Conservation (phyloP, 345 rosid genomes). For the Brassica carinata region DNA sequence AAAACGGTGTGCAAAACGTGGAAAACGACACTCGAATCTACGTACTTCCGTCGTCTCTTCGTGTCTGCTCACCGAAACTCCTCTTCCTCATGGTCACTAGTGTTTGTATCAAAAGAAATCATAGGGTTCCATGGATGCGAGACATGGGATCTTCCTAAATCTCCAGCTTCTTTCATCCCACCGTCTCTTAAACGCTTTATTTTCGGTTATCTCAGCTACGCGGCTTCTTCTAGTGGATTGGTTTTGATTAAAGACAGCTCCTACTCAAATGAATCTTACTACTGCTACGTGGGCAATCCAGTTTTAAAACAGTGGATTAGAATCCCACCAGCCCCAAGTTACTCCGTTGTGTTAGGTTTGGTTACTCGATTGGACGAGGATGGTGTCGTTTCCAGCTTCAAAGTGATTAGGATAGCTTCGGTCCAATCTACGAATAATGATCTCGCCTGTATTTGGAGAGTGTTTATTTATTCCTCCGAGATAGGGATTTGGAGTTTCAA, state of each 20-base stretch:
- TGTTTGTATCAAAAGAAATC: background rate
- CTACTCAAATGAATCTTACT: too few species aligned
- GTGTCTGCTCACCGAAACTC: background rate
- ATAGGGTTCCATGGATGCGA: background rate
- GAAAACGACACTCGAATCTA: background rate
- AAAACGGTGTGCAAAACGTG: background rate
- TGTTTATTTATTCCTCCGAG: background rate
- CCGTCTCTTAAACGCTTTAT: too few species aligned
- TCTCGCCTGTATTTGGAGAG: background rate
- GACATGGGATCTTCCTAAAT: background rate
- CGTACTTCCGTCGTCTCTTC: background rate
- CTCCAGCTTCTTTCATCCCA: background rate
- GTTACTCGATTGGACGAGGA: background rate
- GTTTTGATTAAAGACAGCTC: too few species aligned
- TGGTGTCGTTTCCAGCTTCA: background rate
- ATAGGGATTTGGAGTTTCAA: too few species aligned
- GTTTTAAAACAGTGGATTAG: too few species aligned
- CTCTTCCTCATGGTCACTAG: background rate
- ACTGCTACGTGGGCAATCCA: too few species aligned
- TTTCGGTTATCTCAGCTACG: too few species aligned
- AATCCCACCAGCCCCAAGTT: too few species aligned
- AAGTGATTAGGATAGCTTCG: background rate
- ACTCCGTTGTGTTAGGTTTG: too few species aligned
- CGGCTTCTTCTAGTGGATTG: too few species aligned
- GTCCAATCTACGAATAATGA: too few species aligned